Evolutionary conservation across 495 filamentous ascomycete genomes (phyloP).

Genomic region (Xylaria acuta): DNA sequence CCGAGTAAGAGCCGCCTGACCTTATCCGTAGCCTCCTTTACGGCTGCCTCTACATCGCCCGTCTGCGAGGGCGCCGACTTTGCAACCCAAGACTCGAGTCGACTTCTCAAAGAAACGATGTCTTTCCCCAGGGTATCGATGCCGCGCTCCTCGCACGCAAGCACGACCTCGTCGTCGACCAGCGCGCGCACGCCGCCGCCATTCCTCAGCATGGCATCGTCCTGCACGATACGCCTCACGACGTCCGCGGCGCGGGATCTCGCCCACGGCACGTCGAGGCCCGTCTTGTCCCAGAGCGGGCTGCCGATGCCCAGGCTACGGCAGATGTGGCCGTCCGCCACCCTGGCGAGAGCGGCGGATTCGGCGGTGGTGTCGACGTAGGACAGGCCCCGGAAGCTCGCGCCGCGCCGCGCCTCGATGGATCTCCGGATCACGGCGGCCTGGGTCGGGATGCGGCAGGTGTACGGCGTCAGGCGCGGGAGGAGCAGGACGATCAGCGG

Average conservation of each 20-base stretch:
- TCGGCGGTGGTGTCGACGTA: not conserved
- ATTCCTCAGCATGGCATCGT: conserved; percentile 44
- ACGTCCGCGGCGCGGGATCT: conserved; percentile 31
- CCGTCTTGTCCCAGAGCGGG: conserved; percentile 41
- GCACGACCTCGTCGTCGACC: conserved; percentile 48
- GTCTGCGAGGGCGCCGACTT: conserved; percentile 30
- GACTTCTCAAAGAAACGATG: conserved; percentile 35
- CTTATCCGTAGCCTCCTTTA: conserved; percentile 26
- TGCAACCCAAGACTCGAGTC: conserved; percentile 45
- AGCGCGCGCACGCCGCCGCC: conserved; percentile 46
- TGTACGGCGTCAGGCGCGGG: conserved; percentile 71
- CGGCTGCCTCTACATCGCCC: conserved; percentile 20
- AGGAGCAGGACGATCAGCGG: conserved; percentile 75
- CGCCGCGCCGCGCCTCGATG: conserved; percentile 53
- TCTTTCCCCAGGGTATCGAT: conserved; percentile 41
- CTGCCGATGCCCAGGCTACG: conserved; percentile 40
- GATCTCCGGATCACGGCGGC: conserved; percentile 59
- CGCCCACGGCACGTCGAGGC: conserved; percentile 31
- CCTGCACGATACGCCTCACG: conserved; percentile 37
- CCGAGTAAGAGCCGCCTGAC: conserved; percentile 29
- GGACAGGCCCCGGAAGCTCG: conserved; percentile 47
- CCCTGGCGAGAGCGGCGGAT: conserved; percentile 30
- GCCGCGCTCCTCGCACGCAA: conserved; percentile 53
- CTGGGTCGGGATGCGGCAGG: conserved; percentile 82
- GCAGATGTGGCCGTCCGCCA: conserved; percentile 49